Evolutionary conservation across 129 eudicot genomes (phyloP).

Genomic region (Lonicera japonica): DNA sequence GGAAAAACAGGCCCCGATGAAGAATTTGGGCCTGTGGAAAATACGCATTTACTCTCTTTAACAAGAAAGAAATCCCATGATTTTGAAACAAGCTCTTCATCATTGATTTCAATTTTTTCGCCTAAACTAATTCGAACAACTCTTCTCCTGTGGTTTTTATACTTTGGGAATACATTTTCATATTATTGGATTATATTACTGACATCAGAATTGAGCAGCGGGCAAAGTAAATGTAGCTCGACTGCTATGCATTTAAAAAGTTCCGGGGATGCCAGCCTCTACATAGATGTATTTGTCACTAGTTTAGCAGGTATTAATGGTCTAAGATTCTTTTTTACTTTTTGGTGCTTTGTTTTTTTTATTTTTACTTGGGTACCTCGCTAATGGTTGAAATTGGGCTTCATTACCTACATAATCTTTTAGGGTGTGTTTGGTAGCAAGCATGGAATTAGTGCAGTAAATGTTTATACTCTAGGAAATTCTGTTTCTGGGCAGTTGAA

Average conservation of each 20-base stretch:
- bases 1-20: constrained; percentile 16
- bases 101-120: constrained; percentile 28
- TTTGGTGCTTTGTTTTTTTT: background rate
- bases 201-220: constrained; percentile 54
- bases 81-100: constrained; percentile 18
- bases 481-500: too few species aligned
- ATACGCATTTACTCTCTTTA: constrained; percentile 15
- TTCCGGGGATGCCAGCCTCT: constrained; percentile 40
- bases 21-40: constrained; percentile 23
- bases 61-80: constrained; percentile 7
- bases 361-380: background rate
- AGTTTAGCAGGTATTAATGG: constrained; percentile 52
- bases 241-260: constrained; percentile 15
- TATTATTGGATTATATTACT: constrained; percentile 61
- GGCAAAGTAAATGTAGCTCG: constrained; percentile 27
- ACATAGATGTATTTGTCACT: constrained; percentile 55
- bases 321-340: background rate
- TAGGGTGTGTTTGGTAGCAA: background rate
- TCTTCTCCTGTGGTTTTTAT: constrained; percentile 47
- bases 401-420: background rate
- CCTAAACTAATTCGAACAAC: constrained; percentile 41
- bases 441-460: too few species aligned
- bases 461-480: too few species aligned
- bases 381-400: background rate
- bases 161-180: constrained; percentile 57